These are phyloP conservation scores for Verticillium zaregamsianum DNA, from an alignment of 2,329 filamentous ascomycete genomes.

Conservation along the genomic window DNA sequence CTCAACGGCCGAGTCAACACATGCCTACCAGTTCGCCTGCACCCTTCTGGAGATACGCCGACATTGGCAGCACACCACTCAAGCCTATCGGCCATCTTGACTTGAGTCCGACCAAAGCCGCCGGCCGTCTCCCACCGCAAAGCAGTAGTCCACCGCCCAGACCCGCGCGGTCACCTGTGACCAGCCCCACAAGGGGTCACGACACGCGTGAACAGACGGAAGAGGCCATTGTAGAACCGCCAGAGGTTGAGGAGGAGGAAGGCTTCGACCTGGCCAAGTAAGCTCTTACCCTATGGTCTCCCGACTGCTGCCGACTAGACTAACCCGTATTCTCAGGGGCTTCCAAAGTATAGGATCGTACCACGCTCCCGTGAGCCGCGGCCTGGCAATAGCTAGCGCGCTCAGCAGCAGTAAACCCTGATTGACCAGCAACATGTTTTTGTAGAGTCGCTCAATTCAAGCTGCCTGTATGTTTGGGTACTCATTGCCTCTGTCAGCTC, in stretches of 20 bases:
- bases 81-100: slow-evolving; percentile 46
- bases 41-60: slow-evolving; percentile 84
- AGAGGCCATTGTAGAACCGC: slow-evolving; percentile 15
- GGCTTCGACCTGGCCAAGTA: slow-evolving; percentile 58
- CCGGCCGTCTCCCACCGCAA: slow-evolving; percentile 35
- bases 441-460: neutral
- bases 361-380: slow-evolving; percentile 50
- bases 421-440: neutral
- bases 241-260: slow-evolving; percentile 42
- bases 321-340: slow-evolving; percentile 39
- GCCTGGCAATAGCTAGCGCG: slow-evolving; percentile 32
- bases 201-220: slow-evolving; percentile 14
- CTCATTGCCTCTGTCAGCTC: neutral
- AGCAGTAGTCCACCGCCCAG: slow-evolving; percentile 57
- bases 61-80: slow-evolving; percentile 69
- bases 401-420: neutral
- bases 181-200: slow-evolving; percentile 40
- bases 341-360: slow-evolving; percentile 64
- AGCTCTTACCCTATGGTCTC: slow-evolving; percentile 13
- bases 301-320: slow-evolving; percentile 5
- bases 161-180: slow-evolving; percentile 45
- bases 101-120: slow-evolving; percentile 52
- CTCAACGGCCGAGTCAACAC: slow-evolving; percentile 76
- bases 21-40: slow-evolving; percentile 83
- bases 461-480: neutral